Conservation (phyloP, 495 filamentous ascomycete genomes). For the Oidiodendron maius region DNA sequence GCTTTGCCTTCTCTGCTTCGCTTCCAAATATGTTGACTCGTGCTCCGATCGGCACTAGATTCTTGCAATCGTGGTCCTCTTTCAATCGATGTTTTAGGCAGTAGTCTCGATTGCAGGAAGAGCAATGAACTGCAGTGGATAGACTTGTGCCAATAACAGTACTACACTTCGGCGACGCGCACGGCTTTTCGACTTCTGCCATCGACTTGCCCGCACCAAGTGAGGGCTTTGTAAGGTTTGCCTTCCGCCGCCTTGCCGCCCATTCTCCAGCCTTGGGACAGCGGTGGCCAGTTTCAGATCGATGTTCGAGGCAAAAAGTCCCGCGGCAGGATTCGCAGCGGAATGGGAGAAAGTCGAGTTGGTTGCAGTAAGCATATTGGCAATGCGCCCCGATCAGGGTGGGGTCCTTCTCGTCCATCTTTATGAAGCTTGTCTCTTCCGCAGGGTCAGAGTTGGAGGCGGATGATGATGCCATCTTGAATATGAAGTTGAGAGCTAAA, state of each 20-base stretch:
- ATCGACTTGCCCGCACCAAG: slow-evolving; percentile 31
- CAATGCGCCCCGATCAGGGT: slow-evolving; percentile 86
- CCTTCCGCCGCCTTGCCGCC: slow-evolving; percentile 63
- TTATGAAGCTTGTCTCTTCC: slow-evolving; percentile 28
- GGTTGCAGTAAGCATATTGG: slow-evolving; percentile 83
- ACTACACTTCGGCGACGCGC: slow-evolving; percentile 72
- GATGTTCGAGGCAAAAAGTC: slow-evolving; percentile 93
- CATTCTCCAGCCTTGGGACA: slow-evolving; percentile 82
- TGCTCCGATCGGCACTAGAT: slow-evolving; percentile 54
- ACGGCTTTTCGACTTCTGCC: slow-evolving; percentile 49
- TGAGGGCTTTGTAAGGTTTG: slow-evolving; percentile 39
- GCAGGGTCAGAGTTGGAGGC: slow-evolving; percentile 27
- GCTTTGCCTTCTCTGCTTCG: slow-evolving; percentile 46
- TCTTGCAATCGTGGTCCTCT: slow-evolving; percentile 82
- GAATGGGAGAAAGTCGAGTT: slow-evolving; percentile 96
- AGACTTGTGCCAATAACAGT: slow-evolving; percentile 75
- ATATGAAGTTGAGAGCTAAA: neutral
- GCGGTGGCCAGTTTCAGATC: slow-evolving; percentile 75
- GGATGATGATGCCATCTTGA: slow-evolving; percentile 2
- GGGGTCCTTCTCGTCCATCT: slow-evolving; percentile 57
- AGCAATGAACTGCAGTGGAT: slow-evolving; percentile 74
- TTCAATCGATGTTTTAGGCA: slow-evolving; percentile 85
- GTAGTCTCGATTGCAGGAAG: slow-evolving; percentile 75
- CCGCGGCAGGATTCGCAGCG: slow-evolving; percentile 79
- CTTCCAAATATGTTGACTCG: slow-evolving; percentile 13